Conservation (phyloP, 2,329 filamentous ascomycete species). For the Talaromyces pinophilus region DNA sequence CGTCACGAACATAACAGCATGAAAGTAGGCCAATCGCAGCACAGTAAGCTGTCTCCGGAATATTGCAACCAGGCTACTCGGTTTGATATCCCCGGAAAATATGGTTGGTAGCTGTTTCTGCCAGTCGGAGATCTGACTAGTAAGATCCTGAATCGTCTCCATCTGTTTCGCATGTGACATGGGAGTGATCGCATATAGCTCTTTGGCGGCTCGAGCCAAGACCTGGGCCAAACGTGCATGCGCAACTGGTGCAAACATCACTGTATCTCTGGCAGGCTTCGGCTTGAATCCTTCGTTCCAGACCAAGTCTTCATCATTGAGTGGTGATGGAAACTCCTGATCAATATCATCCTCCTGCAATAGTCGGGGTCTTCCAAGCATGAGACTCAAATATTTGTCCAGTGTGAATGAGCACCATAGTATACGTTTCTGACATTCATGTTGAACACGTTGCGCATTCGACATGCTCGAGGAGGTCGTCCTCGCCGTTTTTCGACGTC, state of each 20-base stretch:
- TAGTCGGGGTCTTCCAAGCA: slow-evolving; percentile 41
- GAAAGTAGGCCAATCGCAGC: neutral
- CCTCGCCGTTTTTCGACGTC: slow-evolving; percentile 15
- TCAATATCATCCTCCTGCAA: slow-evolving; percentile 36
- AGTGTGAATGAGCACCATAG: neutral
- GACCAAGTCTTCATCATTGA: neutral
- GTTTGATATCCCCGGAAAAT: neutral
- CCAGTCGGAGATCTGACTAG: neutral
- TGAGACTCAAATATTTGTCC: slow-evolving; percentile 40
- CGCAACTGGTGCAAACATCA: neutral
- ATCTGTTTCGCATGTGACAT: neutral
- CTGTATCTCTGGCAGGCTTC: neutral
- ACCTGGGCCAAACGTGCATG: neutral
- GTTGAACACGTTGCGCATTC: neutral
- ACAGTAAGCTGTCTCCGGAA: neutral
- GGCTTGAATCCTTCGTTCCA: neutral
- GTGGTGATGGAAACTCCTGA: neutral
- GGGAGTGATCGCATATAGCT: neutral
- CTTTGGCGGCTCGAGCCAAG: neutral
- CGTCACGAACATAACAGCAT: neutral
- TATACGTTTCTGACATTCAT: neutral
- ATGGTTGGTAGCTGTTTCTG: neutral
- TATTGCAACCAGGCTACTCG: neutral
- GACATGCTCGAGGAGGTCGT: neutral
- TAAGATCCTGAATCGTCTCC: neutral